Evolutionary conservation across 192 early-diverging fungal species (phyloP).

Genomic region (Spinellus fusiger): DNA sequence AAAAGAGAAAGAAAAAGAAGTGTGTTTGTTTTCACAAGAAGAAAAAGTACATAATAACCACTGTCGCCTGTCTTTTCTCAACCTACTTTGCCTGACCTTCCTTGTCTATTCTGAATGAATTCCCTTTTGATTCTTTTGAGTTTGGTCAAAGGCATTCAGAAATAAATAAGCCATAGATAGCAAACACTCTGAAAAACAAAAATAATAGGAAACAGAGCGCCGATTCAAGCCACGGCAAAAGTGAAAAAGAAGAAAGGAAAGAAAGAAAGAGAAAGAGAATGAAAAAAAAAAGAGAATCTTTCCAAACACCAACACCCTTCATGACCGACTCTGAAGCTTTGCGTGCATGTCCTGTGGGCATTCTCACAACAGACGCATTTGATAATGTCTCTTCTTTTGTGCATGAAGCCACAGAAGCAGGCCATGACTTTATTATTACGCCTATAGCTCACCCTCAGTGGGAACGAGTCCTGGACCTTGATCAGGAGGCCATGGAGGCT

Average conservation of each 20-base stretch:
- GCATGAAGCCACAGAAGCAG: constrained; percentile 18
- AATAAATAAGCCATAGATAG: too few relatives aligned
- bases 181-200: too few relatives aligned
- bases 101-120: too few relatives aligned
- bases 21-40: not conserved
- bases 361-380: constrained; percentile 5
- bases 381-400: constrained; percentile 9
- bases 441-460: constrained; percentile 47
- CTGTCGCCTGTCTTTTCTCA: not conserved
- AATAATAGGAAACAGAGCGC: too few relatives aligned
- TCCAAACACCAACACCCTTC: too few relatives aligned
- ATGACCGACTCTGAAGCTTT: not conserved
- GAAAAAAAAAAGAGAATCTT: too few relatives aligned
- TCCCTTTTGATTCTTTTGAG: too few relatives aligned
- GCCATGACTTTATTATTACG: constrained; percentile 45
- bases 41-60: too few relatives aligned
- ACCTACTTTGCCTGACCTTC: not conserved
- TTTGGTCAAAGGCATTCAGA: too few relatives aligned
- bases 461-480: constrained; percentile 34
- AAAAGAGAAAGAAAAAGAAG: not conserved
- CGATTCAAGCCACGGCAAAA: too few relatives aligned
- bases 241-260: too few relatives aligned
- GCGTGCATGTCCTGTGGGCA: constrained; percentile 11
- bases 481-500: constrained; percentile 14
- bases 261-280: too few relatives aligned